A percentile compares a stretch with the other conserved stretches of the same genome.
phyloP scores from a whole-genome alignment of 148 eudicot species.

The Euryodendron excelsum region DNA sequence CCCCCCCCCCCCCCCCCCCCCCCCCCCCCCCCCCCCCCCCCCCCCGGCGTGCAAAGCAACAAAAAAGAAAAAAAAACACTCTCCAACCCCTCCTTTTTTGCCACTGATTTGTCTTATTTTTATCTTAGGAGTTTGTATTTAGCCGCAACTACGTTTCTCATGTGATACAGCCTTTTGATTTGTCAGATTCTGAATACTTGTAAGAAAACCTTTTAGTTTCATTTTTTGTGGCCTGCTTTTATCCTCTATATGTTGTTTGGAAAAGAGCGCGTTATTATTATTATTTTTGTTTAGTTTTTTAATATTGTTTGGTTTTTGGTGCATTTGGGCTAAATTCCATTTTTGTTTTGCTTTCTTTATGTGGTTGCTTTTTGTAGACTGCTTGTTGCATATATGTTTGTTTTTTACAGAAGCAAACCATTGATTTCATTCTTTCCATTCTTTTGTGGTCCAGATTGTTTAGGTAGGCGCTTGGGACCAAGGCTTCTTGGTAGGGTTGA shows the following conservation, averaged over 20 bases:
- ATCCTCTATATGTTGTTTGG: too few relatives aligned
- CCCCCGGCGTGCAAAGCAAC: too few relatives aligned
- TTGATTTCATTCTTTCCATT: neutral
- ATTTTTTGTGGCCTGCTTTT: neutral
- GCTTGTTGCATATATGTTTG: neutral
- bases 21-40: too few relatives aligned
- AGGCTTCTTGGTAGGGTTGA: conserved; percentile 69
- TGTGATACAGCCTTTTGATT: neutral
- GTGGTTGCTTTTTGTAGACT: neutral
- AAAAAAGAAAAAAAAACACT: too few relatives aligned
- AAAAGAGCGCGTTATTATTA: neutral
- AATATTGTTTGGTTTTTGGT: neutral
- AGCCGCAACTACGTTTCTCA: neutral
- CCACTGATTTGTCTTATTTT: neutral
- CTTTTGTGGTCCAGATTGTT: conserved; percentile 61
- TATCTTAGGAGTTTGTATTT: neutral
- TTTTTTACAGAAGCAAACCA: neutral
- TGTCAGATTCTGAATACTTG: neutral
- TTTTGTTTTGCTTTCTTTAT: neutral
- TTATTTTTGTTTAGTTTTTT: neutral
- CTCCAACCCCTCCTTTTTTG: neutral
- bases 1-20: too few relatives aligned
- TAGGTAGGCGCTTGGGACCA: conserved; percentile 92
- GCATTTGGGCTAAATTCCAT: neutral
- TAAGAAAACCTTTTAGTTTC: too few relatives aligned